Conservation (phyloP, 495 filamentous ascomycete genomes). For the Penicillium maclennaniae region DNA sequence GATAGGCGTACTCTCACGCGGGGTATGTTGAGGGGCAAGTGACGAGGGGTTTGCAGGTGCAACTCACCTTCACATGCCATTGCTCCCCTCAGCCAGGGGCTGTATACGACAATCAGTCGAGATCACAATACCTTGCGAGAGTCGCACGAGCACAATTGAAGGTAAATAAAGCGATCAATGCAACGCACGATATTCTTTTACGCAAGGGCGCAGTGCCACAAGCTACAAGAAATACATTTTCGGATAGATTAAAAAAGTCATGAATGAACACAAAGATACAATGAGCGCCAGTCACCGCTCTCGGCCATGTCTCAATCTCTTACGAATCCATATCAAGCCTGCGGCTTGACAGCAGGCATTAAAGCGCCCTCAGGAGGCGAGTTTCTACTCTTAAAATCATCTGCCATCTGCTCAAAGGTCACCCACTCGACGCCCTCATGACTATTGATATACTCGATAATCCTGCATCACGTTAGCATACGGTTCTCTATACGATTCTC, state of each 20-base stretch:
- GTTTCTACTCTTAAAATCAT: conserved; percentile 68
- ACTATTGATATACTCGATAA: conserved; percentile 70
- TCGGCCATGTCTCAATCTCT: not conserved
- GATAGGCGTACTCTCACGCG: no score
- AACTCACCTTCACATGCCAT: no score
- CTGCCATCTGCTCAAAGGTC: conserved; percentile 65
- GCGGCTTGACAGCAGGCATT: conserved; percentile 51
- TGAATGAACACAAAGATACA: not conserved
- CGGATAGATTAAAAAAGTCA: not conserved
- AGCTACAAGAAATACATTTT: not conserved
- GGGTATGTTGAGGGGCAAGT: no score
- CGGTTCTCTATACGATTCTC: no score
- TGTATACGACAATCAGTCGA: not conserved
- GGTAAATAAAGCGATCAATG: not conserved
- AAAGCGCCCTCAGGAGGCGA: conserved; percentile 59
- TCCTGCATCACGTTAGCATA: conserved; percentile 24
- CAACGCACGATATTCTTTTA: not conserved
- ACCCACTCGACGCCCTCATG: conserved; percentile 75
- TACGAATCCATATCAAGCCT: not conserved
- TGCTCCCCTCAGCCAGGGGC: no score
- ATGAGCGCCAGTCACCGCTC: not conserved
- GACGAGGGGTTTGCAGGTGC: no score
- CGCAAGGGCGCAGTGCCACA: not conserved
- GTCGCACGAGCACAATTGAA: not conserved
- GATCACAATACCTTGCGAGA: conserved; percentile 3